A percentile compares a stretch with the other conserved stretches of the same genome.
These are phyloP conservation scores for Phyllosticta capitalensis DNA, from an alignment of 2,329 filamentous ascomycete species.

Conservation along the genomic window DNA sequence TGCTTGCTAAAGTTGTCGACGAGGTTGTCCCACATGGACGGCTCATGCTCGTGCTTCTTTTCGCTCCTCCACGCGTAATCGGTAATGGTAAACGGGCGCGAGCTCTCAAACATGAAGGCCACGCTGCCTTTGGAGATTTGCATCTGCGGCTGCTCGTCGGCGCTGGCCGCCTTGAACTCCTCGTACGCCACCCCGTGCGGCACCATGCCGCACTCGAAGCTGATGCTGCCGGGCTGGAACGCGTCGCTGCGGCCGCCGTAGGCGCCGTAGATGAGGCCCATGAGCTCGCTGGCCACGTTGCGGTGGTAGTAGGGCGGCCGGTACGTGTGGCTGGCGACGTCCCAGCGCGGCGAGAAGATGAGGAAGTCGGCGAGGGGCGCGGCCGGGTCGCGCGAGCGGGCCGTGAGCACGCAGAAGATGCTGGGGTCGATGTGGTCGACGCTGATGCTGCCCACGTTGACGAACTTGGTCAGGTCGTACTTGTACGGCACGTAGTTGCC, in stretches of 20 bases:
- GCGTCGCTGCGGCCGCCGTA: slow-evolving; percentile 43
- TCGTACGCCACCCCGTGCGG: slow-evolving; percentile 54
- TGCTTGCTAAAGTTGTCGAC: slow-evolving; percentile 44
- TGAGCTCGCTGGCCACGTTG: slow-evolving; percentile 57
- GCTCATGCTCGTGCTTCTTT: slow-evolving; percentile 40
- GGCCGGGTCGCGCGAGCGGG: slow-evolving; percentile 46
- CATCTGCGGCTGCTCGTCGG: slow-evolving; percentile 32
- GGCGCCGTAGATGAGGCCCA: slow-evolving; percentile 52
- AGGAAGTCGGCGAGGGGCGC: slow-evolving; percentile 58
- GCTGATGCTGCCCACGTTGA: slow-evolving; percentile 61
- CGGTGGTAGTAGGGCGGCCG: slow-evolving; percentile 55
- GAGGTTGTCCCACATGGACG: slow-evolving; percentile 43
- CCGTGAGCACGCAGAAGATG: slow-evolving; percentile 62
- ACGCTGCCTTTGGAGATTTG: slow-evolving; percentile 43
- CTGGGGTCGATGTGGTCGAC: slow-evolving; percentile 71
- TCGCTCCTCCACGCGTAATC: slow-evolving; percentile 27
- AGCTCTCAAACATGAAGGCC: slow-evolving; percentile 56
- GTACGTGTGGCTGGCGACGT: slow-evolving; percentile 52
- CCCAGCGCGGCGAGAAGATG: slow-evolving; percentile 56
- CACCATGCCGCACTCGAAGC: slow-evolving; percentile 62
- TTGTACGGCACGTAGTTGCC: slow-evolving; percentile 68
- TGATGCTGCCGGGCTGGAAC: slow-evolving; percentile 52
- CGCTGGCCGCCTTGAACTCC: slow-evolving; percentile 46
- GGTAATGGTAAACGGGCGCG: slow-evolving; percentile 26
- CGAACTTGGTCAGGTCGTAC: slow-evolving; percentile 71